Evolutionary conservation across 352 stramenopile genomes (phyloP).

Genomic region (Elongisporangium prolatum): DNA sequence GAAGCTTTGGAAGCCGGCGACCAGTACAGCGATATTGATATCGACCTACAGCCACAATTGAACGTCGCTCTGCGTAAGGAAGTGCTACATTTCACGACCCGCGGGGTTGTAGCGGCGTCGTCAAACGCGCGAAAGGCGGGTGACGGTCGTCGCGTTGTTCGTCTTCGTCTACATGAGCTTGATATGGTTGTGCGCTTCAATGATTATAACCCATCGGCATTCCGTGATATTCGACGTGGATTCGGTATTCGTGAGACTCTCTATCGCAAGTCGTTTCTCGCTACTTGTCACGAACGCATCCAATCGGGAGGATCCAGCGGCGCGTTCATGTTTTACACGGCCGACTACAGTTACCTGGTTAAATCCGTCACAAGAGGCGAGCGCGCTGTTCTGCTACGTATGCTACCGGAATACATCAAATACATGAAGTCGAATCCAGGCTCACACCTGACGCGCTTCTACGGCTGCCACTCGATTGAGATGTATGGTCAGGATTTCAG

Average conservation of each 20-base stretch:
- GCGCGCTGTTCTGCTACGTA: slow-evolving; percentile 69
- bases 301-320: slow-evolving; percentile 79
- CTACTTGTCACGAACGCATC: slow-evolving; percentile 82
- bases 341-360: slow-evolving; percentile 83
- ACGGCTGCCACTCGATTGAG: slow-evolving; percentile 85
- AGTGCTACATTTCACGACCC: slow-evolving; percentile 86
- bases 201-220: slow-evolving; percentile 66
- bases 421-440: slow-evolving; percentile 79
- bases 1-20: slow-evolving; percentile 35
- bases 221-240: slow-evolving; percentile 73
- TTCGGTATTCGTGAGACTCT: slow-evolving; percentile 72
- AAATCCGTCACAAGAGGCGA: slow-evolving; percentile 84
- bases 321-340: slow-evolving; percentile 91
- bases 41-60: slow-evolving; percentile 79
- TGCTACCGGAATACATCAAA: slow-evolving; percentile 78
- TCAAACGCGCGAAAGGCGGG: slow-evolving; percentile 54
- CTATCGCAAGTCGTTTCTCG: slow-evolving; percentile 77
- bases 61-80: slow-evolving; percentile 85
- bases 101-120: slow-evolving; percentile 75
- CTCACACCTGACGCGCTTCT: slow-evolving; percentile 86
- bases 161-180: slow-evolving; percentile 72
- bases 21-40: slow-evolving; percentile 67
- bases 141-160: slow-evolving; percentile 46
- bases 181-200: slow-evolving; percentile 79
- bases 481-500: slow-evolving; percentile 88